Percentiles rank a stretch among this genome's conserved stretches.
Evolutionary conservation across 768 basidiomycete species (phyloP).

Genomic region (Auriscalpium microsporum): DNA sequence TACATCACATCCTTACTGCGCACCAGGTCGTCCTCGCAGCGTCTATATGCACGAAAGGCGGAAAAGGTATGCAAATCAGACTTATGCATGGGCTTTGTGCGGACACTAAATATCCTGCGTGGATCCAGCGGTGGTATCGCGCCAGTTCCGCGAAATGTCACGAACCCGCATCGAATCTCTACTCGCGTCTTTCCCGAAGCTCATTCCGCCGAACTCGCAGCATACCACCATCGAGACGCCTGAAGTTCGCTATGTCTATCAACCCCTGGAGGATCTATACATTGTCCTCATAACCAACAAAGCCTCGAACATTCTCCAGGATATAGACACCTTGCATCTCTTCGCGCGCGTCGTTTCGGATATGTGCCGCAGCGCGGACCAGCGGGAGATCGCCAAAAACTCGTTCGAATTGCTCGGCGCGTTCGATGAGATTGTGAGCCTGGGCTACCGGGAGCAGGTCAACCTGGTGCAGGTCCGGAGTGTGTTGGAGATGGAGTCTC

Average conservation of each 20-base stretch:
- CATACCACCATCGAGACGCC: conserved; percentile 95
- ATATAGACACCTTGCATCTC: conserved; percentile 93
- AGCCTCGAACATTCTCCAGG: conserved; percentile 97
- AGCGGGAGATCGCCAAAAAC: conserved; percentile 83
- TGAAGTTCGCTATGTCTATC: conserved; percentile 95
- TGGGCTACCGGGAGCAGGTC: conserved; percentile 79
- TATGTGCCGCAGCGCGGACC: conserved; percentile 77
- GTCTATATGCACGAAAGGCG: conserved; percentile 91
- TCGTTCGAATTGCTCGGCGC: conserved; percentile 91
- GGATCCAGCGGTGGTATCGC: conserved; percentile 78
- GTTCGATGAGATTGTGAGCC: conserved; percentile 91
- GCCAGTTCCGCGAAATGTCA: conserved; percentile 92
- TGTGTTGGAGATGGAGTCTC: conserved; percentile 83
- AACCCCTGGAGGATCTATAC: conserved; percentile 93
- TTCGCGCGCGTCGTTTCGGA: conserved; percentile 92
- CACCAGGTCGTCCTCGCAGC: conserved; percentile 83
- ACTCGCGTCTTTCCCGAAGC: conserved; percentile 93
- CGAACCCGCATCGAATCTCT: conserved; percentile 90
- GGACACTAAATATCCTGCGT: not conserved
- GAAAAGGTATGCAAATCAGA: conserved; percentile 57
- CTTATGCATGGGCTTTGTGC: too few relatives aligned
- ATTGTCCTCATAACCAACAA: conserved; percentile 98
- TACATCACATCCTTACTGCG: too few relatives aligned
- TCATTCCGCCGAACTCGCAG: conserved; percentile 90
- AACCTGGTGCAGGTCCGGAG: conserved; percentile 73